phyloP scores from a whole-genome alignment of 257 asterid species.

The Orobanche coerulescens region DNA sequence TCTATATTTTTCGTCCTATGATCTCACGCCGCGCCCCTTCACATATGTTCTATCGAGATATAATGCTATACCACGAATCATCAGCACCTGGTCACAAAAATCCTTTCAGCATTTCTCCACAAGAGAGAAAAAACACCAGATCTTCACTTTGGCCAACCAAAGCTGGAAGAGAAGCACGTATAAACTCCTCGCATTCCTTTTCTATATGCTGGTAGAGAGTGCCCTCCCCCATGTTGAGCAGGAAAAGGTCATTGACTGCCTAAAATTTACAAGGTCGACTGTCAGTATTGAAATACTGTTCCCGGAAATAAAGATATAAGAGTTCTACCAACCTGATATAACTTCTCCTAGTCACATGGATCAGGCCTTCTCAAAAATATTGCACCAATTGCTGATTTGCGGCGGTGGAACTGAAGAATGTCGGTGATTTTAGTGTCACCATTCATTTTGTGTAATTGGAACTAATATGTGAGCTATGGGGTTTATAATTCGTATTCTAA shows the following conservation, averaged over 20 bases:
- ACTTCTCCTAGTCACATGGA: constrained; percentile 65
- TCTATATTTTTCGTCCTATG: no score
- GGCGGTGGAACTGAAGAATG: no score
- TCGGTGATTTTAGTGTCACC: constrained; percentile 60
- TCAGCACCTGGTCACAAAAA: constrained; percentile 77
- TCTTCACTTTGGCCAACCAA: constrained; percentile 72
- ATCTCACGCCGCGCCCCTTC: constrained; percentile 71
- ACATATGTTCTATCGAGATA: constrained; percentile 77
- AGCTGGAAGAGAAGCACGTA: constrained; percentile 39
- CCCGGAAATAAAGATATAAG: neutral
- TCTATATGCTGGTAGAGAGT: constrained; percentile 54
- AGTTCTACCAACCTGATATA: constrained; percentile 42
- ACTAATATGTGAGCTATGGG: no score
- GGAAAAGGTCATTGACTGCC: constrained; percentile 66
- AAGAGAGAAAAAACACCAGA: constrained; percentile 59
- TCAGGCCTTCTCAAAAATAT: constrained; percentile 62
- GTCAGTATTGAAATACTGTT: constrained; percentile 10
- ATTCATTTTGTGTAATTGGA: no score
- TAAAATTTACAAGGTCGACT: constrained; percentile 16
- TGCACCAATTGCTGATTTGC: constrained; percentile 57
- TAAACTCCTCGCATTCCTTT: constrained; percentile 55
- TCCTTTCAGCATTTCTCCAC: constrained; percentile 80
- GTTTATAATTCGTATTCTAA: no score
- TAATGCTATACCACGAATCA: constrained; percentile 78
- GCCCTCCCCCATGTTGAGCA: constrained; percentile 71